Conservation (phyloP, 2,329 filamentous ascomycete species). For the Lojkania enalia region DNA sequence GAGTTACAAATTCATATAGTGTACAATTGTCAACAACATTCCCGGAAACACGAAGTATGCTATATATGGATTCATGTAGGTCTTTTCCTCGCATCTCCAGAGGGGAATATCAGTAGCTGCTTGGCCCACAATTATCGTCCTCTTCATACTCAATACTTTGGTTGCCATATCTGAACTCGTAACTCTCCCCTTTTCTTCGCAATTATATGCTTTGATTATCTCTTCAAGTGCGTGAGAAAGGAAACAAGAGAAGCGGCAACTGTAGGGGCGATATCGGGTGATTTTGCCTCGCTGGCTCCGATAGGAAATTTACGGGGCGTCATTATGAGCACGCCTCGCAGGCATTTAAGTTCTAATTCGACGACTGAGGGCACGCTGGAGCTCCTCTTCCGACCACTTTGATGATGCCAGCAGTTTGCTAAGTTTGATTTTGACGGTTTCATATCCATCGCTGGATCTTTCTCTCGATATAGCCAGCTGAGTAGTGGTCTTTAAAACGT, state of each 20-base stretch:
- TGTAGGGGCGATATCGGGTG: constrained; percentile 58
- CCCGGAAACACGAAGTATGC: constrained; percentile 63
- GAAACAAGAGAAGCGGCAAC: constrained; percentile 57
- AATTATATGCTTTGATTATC: constrained; percentile 60
- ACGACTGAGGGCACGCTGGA: constrained; percentile 38
- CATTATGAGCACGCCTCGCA: constrained; percentile 62
- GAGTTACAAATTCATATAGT: constrained; percentile 51
- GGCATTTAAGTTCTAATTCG: constrained; percentile 42
- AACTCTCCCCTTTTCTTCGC: constrained; percentile 64
- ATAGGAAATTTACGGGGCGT: constrained; percentile 59
- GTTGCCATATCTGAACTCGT: constrained; percentile 63
- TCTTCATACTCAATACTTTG: constrained; percentile 58
- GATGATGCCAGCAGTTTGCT: constrained; percentile 50
- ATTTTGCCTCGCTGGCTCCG: constrained; percentile 54
- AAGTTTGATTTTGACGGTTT: constrained; percentile 55
- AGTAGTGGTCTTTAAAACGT: constrained; percentile 63
- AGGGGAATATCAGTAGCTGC: constrained; percentile 61
- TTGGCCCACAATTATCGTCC: constrained; percentile 60
- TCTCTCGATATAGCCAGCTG: constrained; percentile 53
- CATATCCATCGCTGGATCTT: constrained; percentile 47
- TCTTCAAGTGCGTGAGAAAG: constrained; percentile 52
- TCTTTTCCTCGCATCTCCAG: constrained; percentile 61
- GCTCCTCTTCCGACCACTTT: constrained; percentile 40
- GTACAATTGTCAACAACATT: constrained; percentile 59
- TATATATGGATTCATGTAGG: constrained; percentile 55